Evolutionary conservation across 306 rosid genomes (phyloP).

Genomic region (Vicia sativa): DNA sequence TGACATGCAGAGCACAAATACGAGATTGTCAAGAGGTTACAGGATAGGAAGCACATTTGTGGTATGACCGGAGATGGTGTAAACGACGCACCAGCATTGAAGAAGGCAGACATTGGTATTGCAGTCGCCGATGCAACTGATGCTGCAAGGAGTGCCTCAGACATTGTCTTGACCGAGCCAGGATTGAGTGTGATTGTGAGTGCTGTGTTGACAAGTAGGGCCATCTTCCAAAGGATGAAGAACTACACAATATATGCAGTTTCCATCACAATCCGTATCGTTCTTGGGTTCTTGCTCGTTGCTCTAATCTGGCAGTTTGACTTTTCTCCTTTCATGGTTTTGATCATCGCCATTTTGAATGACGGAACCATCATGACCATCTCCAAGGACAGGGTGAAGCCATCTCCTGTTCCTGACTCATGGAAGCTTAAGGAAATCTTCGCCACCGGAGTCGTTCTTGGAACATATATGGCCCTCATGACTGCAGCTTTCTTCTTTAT

Average conservation of each 20-base stretch:
- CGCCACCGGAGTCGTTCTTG: slow-evolving; percentile 81
- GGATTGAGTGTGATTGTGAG: slow-evolving; percentile 82
- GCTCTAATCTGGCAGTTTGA: slow-evolving; percentile 85
- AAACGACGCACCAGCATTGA: slow-evolving; percentile 87
- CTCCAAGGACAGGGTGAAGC: slow-evolving; percentile 87
- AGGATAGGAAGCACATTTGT: slow-evolving; percentile 68
- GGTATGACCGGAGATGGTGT: slow-evolving; percentile 97
- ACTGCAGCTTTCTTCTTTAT: slow-evolving; percentile 70
- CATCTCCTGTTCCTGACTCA: slow-evolving; percentile 85
- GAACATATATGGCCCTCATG: slow-evolving; percentile 81
- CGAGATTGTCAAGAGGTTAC: slow-evolving; percentile 86
- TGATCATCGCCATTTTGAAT: slow-evolving; percentile 76
- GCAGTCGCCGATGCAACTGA: slow-evolving; percentile 93
- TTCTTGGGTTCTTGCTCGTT: slow-evolving; percentile 75
- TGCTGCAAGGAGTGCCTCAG: slow-evolving; percentile 89
- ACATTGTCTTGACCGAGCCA: slow-evolving; percentile 83
- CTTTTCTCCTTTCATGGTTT: slow-evolving; percentile 86
- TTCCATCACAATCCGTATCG: slow-evolving; percentile 86
- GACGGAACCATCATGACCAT: slow-evolving; percentile 96
- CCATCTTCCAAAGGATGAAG: slow-evolving; percentile 94
- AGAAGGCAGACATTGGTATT: slow-evolving; percentile 85
- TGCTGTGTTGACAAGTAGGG: slow-evolving; percentile 85
- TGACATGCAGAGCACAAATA: slow-evolving; percentile 76
- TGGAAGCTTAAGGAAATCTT: slow-evolving; percentile 93
- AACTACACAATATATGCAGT: slow-evolving; percentile 92